These are phyloP conservation scores for Lentinula guzmanii DNA, from an alignment of 768 basidiomycete genomes.

Conservation along the genomic window DNA sequence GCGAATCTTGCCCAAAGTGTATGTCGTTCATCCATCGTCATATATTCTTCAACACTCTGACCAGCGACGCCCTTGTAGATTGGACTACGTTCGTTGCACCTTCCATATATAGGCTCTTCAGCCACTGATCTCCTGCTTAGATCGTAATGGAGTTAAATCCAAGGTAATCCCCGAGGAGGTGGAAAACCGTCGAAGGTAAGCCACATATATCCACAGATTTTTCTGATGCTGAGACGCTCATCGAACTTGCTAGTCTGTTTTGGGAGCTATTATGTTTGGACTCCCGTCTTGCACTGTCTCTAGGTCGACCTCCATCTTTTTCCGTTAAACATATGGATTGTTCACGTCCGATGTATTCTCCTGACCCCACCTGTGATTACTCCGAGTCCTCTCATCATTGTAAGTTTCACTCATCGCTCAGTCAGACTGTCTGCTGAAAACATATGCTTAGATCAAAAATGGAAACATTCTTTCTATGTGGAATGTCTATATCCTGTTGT, in stretches of 20 bases:
- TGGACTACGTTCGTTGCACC: constrained; percentile 45
- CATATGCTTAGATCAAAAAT: neutral
- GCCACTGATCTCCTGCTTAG: constrained; percentile 24
- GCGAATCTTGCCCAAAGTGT: constrained; percentile 60
- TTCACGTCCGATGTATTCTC: constrained; percentile 36
- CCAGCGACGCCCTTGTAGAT: constrained; percentile 27
- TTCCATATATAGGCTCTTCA: neutral
- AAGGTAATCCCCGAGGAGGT: constrained; percentile 68
- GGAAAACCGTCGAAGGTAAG: constrained; percentile 51
- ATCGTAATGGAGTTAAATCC: constrained; percentile 58
- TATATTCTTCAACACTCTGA: constrained; percentile 2
- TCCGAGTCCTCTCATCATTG: constrained; percentile 36
- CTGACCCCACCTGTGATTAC: constrained; percentile 30
- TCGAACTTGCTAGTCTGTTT: constrained; percentile 29
- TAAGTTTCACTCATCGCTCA: constrained; percentile 13
- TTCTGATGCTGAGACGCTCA: neutral
- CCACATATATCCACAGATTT: neutral
- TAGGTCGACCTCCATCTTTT: constrained; percentile 65
- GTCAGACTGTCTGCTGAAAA: constrained; percentile 8
- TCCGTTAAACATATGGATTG: constrained; percentile 59
- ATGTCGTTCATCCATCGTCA: neutral
- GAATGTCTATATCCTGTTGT: constrained; percentile 58
- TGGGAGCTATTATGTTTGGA: constrained; percentile 70
- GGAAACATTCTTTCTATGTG: constrained; percentile 58
- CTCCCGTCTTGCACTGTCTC: constrained; percentile 57